A percentile compares a stretch with the other conserved stretches of the same genome.
Evolutionary conservation across 164 flowering plant genomes (phyloP).

Genomic region (Umbilicus rupestris): DNA sequence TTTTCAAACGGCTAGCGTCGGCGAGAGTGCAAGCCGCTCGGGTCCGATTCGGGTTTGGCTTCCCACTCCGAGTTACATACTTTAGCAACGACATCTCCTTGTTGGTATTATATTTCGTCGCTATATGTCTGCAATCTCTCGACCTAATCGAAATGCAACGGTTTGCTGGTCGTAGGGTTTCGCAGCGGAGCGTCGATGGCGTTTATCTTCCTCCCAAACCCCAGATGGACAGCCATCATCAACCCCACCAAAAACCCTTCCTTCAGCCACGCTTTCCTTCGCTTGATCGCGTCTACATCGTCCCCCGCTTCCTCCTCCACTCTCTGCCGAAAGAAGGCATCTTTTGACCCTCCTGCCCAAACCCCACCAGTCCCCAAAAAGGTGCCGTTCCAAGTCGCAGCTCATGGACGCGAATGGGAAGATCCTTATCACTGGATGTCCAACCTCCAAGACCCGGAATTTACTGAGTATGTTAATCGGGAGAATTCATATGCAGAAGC

Average conservation of each 20-base stretch:
- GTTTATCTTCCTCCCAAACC: conserved; percentile 9
- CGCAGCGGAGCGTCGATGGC: conserved; percentile 11
- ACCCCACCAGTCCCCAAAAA: conserved; percentile 58
- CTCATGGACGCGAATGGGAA: conserved; percentile 54
- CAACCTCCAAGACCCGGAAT: conserved; percentile 61
- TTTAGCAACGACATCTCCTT: too few relatives aligned
- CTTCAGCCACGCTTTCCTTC: conserved; percentile 9
- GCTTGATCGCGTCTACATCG: conserved; percentile 16
- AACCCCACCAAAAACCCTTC: conserved; percentile 12
- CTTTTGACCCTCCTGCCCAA: conserved; percentile 17
- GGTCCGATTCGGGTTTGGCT: too few relatives aligned
- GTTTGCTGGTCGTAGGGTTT: neutral
- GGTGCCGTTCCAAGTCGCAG: conserved; percentile 49
- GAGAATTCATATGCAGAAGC: conserved; percentile 67
- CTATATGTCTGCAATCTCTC: too few relatives aligned
- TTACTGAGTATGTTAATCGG: conserved; percentile 34
- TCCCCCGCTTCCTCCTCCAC: conserved; percentile 24
- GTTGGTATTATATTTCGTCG: too few relatives aligned
- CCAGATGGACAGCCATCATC: conserved; percentile 3
- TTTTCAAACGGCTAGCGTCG: too few relatives aligned
- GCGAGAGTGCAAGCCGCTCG: too few relatives aligned
- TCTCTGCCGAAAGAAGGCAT: conserved; percentile 22
- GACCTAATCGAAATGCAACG: too few relatives aligned
- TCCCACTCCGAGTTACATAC: too few relatives aligned
- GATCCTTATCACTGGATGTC: conserved; percentile 94